Evolutionary conservation across 1,139 yeast genomes (phyloP).

Genomic region (Magnusiomyces clavatus): DNA sequence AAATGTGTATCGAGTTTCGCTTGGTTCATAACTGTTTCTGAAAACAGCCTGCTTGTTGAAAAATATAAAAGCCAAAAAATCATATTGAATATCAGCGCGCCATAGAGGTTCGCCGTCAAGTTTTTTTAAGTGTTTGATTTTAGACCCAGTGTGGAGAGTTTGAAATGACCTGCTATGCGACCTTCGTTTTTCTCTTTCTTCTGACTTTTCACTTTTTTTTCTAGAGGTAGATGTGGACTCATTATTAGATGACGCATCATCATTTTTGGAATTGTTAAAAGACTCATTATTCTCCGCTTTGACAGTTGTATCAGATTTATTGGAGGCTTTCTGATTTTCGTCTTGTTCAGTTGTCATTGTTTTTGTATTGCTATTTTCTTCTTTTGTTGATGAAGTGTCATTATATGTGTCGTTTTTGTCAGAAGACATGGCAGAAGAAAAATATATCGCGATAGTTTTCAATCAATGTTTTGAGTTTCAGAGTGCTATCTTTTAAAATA

Average conservation of each 20-base stretch:
- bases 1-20: constrained; percentile 44
- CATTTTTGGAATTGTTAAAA: not conserved
- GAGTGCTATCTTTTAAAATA: not conserved
- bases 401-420: not conserved
- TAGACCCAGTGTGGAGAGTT: constrained; percentile 32
- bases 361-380: not conserved
- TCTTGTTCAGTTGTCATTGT: not conserved
- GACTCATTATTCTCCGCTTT: not conserved
- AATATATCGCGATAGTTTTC: not conserved
- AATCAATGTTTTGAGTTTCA: not conserved
- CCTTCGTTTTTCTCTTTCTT: constrained; percentile 10
- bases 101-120: constrained; percentile 89
- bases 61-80: constrained; percentile 59
- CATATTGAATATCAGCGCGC: constrained; percentile 82
- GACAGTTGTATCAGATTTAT: not conserved
- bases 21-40: constrained; percentile 45
- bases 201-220: not conserved
- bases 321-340: not conserved
- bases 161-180: constrained; percentile 23
- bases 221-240: not conserved
- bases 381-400: not conserved
- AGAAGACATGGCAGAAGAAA: not conserved
- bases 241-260: not conserved
- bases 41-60: constrained; percentile 59
- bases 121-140: constrained; percentile 69